A percentile compares a stretch with the other conserved stretches of the same genome.
Evolutionary conservation across 2,329 filamentous ascomycete species (phyloP).

Genomic region (Tolypocladium ophioglossoides): DNA sequence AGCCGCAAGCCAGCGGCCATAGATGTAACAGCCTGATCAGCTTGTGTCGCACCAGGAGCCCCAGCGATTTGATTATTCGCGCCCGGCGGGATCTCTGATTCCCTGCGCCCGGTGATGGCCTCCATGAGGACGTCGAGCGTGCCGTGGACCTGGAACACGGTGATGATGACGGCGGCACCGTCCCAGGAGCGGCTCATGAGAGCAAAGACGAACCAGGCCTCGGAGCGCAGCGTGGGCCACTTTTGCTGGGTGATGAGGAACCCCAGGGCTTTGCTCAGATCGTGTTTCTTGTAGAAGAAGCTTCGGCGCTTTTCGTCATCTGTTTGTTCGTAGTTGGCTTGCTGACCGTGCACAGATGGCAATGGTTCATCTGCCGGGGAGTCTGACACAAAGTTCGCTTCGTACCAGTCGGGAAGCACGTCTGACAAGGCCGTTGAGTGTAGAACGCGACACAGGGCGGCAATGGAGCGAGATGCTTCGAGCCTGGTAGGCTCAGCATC

Average conservation of each 20-base stretch:
- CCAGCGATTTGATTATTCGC: conserved; percentile 9
- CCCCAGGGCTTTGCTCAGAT: conserved; percentile 31
- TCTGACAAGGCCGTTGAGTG: conserved; percentile 29
- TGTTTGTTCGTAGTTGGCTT: conserved; percentile 3
- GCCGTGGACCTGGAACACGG: conserved; percentile 30
- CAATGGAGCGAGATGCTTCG: conserved; percentile 45
- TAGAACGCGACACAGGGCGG: conserved; percentile 42
- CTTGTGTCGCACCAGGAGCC: conserved; percentile 1
- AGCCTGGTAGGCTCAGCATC: conserved; percentile 43
- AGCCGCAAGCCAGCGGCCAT: conserved; percentile 25
- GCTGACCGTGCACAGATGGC: conserved; percentile 14
- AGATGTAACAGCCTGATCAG: conserved; percentile 8
- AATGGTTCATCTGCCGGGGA: background rate
- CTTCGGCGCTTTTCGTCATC: conserved; percentile 10
- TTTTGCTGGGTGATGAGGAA: conserved; percentile 46
- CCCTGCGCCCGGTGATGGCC: conserved; percentile 35
- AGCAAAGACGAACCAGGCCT: conserved; percentile 52
- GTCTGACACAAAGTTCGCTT: background rate
- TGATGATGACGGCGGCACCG: conserved; percentile 34
- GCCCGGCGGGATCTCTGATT: conserved; percentile 4
- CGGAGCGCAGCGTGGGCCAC: conserved; percentile 48
- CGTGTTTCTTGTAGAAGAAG: conserved; percentile 36
- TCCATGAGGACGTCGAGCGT: conserved; percentile 33
- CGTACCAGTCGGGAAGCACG: conserved; percentile 22
- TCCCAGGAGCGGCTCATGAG: conserved; percentile 43